phyloP scores from a whole-genome alignment of 805 yeast species.

The Vanderwaltozyma polyspora region DNA sequence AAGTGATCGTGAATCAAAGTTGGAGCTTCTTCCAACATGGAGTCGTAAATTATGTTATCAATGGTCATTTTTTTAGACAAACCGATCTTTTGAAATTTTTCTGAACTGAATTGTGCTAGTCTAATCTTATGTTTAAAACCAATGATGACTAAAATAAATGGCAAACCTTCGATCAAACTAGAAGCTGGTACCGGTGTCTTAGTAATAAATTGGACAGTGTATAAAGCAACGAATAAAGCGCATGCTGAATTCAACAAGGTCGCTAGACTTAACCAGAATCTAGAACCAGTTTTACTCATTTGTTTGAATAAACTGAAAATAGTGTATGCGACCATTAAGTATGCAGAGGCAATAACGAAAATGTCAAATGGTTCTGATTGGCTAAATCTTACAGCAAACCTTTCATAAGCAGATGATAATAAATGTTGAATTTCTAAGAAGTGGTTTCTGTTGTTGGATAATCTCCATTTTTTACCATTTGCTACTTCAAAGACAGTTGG shows the following conservation, averaged over 20 bases:
- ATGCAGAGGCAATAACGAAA: constrained; percentile 66
- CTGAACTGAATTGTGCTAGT: constrained; percentile 50
- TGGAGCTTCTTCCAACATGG: constrained; percentile 29
- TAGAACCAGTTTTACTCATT: constrained; percentile 70
- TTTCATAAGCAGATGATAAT: constrained; percentile 30
- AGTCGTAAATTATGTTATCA: constrained; percentile 24
- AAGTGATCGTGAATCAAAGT: constrained; percentile 56
- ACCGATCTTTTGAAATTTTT: constrained; percentile 25
- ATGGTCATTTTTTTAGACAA: constrained; percentile 24
- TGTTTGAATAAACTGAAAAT: constrained; percentile 62
- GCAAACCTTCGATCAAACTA: constrained; percentile 80
- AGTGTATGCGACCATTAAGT: constrained; percentile 80
- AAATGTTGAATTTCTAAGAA: constrained; percentile 47
- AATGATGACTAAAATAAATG: constrained; percentile 81
- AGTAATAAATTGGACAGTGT: constrained; percentile 44
- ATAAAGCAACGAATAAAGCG: constrained; percentile 73
- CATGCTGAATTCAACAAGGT: constrained; percentile 68
- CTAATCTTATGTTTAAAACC: constrained; percentile 83
- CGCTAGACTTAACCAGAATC: constrained; percentile 76
- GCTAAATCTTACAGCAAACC: constrained; percentile 36
- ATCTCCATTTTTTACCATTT: constrained; percentile 49
- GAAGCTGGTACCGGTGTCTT: constrained; percentile 56
- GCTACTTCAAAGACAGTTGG: constrained; percentile 14
- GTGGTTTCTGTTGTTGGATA: constrained; percentile 42
- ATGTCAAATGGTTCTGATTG: constrained; percentile 84